Base-by-base conservation (phyloP, 2,329 filamentous ascomycete genomes). In the Colletotrichum chrysophilum region DNA sequence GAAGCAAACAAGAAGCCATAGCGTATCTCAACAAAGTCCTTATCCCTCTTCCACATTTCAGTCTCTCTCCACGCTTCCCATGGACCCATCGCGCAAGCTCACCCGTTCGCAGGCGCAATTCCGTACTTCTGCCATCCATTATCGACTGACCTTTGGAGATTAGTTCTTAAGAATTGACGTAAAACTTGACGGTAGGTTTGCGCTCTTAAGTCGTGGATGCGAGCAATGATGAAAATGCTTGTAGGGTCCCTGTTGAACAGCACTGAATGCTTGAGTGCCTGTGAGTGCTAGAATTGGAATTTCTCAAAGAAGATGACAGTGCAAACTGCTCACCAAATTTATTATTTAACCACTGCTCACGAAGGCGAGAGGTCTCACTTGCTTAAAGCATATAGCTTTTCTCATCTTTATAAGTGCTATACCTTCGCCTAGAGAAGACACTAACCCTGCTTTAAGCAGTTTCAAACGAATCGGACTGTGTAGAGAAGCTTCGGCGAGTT, bases 321-420 rank as follows among this genome's bases (percentile, higher is more conserved):
- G 1, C 36, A 38, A 36, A 14, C 38, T 43, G 0, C 16, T 43
- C 38, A n/a, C 38, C 8, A 43, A 2, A 2, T n/a, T 5, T 5
- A 10, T n/a, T 10, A 3, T 43, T 5, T 43, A 1, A 0, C 18
- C 0, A 43, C 16, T 43, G 0, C 38, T 43, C 1, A 10, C 0
- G 0, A n/a, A 43, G 38, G 38, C 1, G 38, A 43, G 38, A 43
- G 9, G 10, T n/a, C 8, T 43, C 8, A n/a, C 0, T 10, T 43
- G 16, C 8, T 43, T 5, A n/a, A 3, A 43, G 38, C 16, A 43
- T 5, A 10, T 18, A 18, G 16, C 16, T 3, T 38, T 18, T 38
- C 36, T 38, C 7, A 18, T 0, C 16, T 43, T 43, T 5, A 5
- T 3, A n/a, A 43, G 38, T 38, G 0, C 0, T 38, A 38, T 2